These are phyloP conservation scores for Chrysoporthe puriensis DNA, from an alignment of 2,329 filamentous ascomycete species.

Conservation along the genomic window DNA sequence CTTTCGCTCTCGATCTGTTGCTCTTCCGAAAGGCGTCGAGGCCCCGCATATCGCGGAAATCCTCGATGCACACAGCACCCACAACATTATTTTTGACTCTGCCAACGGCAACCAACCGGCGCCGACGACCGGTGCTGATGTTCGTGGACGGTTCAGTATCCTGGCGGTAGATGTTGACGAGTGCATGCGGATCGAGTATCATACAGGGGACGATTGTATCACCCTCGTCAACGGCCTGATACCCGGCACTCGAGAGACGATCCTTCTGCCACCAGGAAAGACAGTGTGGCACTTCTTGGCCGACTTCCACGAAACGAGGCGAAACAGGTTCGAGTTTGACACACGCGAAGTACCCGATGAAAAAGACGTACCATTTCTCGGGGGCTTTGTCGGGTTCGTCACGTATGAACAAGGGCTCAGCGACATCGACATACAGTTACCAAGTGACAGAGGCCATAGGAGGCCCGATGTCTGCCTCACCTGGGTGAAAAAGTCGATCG, in stretches of 20 bases:
- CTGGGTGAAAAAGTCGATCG: conserved; percentile 77
- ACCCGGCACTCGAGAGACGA: conserved; percentile 14
- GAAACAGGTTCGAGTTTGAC: conserved; percentile 25
- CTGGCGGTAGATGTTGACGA: conserved; percentile 67
- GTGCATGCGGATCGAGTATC: conserved; percentile 61
- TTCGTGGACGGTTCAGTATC: conserved; percentile 71
- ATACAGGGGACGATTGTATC: conserved; percentile 49
- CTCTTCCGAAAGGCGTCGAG: conserved; percentile 50
- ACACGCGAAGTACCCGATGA: conserved; percentile 31
- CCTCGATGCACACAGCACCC: conserved; percentile 42
- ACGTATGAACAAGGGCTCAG: conserved; percentile 82
- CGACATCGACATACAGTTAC: conserved; percentile 53
- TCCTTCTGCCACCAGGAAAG: conserved; percentile 35
- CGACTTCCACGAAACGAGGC: conserved; percentile 45
- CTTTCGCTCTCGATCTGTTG: conserved; percentile 43
- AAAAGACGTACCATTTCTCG: conserved; percentile 66
- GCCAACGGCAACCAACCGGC: conserved; percentile 55
- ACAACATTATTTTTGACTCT: conserved; percentile 63
- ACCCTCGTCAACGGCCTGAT: conserved; percentile 32
- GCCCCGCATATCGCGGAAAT: conserved; percentile 60
- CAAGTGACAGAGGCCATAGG: conserved; percentile 41
- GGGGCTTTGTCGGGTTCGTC: conserved; percentile 82
- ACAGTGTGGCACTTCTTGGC: conserved; percentile 57
- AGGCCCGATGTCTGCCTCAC: conserved; percentile 74
- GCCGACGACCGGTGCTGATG: conserved; percentile 45